Conservation (phyloP, 129 eudicot species). For the Centaurea solstitialis region DNA sequence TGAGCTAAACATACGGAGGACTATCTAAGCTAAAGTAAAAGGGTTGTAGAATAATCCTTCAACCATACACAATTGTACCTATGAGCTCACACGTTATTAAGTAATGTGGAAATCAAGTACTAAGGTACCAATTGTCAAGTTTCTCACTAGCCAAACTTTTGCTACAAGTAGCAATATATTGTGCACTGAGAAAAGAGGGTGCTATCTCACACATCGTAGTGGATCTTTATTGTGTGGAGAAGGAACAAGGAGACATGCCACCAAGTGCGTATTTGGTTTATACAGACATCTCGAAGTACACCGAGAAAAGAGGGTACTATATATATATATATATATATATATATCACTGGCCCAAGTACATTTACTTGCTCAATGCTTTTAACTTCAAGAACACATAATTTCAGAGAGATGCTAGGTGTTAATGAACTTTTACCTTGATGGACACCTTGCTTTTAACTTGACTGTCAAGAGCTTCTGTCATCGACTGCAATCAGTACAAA, state of each 20-base stretch:
- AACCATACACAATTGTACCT: not conserved
- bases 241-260: not conserved
- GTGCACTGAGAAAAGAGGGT: not conserved
- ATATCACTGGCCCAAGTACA: not conserved
- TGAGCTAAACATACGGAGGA: not conserved
- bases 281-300: not conserved
- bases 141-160: not conserved
- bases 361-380: not conserved
- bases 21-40: not conserved
- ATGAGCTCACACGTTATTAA: not conserved
- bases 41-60: not conserved
- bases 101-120: not conserved
- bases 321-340: too few species aligned
- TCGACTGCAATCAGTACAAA: slow-evolving; percentile 57
- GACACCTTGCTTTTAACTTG: slow-evolving; percentile 88
- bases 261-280: not conserved
- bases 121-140: not conserved
- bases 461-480: slow-evolving; percentile 83
- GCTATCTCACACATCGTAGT: not conserved
- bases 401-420: not conserved
- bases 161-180: not conserved
- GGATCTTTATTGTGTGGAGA: not conserved
- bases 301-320: not conserved
- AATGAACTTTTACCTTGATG: slow-evolving; percentile 51
- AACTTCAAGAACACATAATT: not conserved